Conservation (phyloP, 176 grass and related monocot genomes). For the Lolium perenne region DNA sequence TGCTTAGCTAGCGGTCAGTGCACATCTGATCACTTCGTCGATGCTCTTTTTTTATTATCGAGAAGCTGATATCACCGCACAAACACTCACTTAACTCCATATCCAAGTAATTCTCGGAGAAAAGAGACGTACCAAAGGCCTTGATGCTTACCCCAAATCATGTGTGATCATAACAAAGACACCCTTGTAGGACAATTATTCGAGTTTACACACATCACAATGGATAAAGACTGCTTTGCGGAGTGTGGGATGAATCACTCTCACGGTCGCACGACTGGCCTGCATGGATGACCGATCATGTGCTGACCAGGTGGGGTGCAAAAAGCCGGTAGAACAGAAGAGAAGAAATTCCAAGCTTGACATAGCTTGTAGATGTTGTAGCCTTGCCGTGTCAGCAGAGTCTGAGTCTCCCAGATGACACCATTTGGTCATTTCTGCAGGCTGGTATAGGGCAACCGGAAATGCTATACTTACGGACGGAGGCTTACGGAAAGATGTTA, state of each 20-base stretch:
- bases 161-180: not conserved
- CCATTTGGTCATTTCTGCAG: no score
- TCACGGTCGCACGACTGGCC: not conserved
- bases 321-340: not conserved
- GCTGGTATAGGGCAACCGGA: no score
- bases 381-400: not conserved
- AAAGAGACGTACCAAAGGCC: not conserved
- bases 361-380: not conserved
- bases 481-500: no score
- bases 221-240: not conserved
- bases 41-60: not conserved
- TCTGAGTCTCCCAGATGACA: no score
- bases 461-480: no score
- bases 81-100: not conserved
- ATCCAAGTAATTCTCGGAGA: not conserved
- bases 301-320: slow-evolving; percentile 7
- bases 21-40: not conserved
- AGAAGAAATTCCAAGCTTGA: not conserved
- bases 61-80: not conserved
- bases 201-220: not conserved
- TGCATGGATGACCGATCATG: no score
- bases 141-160: not conserved
- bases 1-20: not conserved
- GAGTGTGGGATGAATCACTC: slow-evolving; percentile 25
- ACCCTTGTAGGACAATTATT: not conserved